phyloP scores from a whole-genome alignment of 2,329 filamentous ascomycete genomes.

The Monilinia fructigena region DNA sequence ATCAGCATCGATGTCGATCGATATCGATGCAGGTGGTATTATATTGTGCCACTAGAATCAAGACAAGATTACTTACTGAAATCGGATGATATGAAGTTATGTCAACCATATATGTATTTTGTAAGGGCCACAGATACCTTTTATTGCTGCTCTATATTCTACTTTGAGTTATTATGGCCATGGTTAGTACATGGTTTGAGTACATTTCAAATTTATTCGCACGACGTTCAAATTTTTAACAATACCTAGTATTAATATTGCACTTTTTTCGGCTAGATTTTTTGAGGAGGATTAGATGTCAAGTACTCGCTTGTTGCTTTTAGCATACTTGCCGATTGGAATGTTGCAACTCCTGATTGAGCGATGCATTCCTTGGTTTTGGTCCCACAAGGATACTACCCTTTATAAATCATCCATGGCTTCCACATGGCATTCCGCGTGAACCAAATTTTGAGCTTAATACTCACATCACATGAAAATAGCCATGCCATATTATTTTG shows the following conservation, averaged over 20 bases:
- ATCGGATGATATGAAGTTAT: slow-evolving; percentile 14
- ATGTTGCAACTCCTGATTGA: not conserved
- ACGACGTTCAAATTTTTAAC: not conserved
- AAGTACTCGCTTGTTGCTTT: too few relatives aligned
- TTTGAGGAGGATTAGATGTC: too few relatives aligned
- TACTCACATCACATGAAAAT: not conserved
- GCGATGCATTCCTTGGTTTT: not conserved
- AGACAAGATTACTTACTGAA: not conserved
- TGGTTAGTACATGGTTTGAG: not conserved
- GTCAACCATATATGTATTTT: not conserved
- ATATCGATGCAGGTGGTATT: not conserved
- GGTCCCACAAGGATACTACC: not conserved
- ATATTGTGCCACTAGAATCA: not conserved
- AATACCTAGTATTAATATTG: not conserved
- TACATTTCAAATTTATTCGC: not conserved
- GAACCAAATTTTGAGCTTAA: not conserved
- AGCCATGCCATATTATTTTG: not conserved
- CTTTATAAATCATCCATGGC: not conserved
- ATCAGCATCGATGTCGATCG: not conserved
- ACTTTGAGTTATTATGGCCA: not conserved
- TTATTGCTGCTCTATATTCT: not conserved
- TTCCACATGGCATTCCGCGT: not conserved
- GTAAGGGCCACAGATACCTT: not conserved
- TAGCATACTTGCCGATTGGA: too few relatives aligned
- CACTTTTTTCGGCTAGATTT: too few relatives aligned